Base-by-base conservation (phyloP, 2,329 filamentous ascomycete genomes). In the Microsporum canis region DNA sequence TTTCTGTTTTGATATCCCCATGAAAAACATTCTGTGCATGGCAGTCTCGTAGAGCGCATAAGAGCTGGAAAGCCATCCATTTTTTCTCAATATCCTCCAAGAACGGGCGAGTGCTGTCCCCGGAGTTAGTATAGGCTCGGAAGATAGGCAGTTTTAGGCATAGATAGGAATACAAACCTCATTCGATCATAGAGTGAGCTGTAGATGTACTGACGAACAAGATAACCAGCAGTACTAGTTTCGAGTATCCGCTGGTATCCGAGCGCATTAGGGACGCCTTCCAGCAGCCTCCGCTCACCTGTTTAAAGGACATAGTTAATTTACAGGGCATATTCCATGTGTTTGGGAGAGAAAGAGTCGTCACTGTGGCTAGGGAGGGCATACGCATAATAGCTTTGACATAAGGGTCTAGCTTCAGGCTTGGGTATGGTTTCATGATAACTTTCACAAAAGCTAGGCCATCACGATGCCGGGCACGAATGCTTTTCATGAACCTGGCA, bases 1-100 rank as follows among this genome's bases (percentile, higher is more conserved):
- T 99, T 74, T 99, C 92, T 1, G 92, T 94, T 79, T 99, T 99
- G 78, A 99, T 97, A 71, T 99, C 95, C 62, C 94, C 95, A 71
- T 99, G 94, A 72, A 91, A 97, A 58, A 99, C 81, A 68, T 95
- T 89, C 55, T 88, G 83, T 33, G 88, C 81, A 73, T 99, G 94
- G 68, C 90, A 96, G 74, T 99, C 95, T 61, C 91, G 86, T 62
- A 99, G 79, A 2, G 89, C 91, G 73, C 91, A 96, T 8, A 99
- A 82, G 2, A 99, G 82, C 76, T 99, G 94, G 69, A 96, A 99
- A 0, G 92, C 89, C 58, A 99, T 82, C 94, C 94, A 99, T 77
- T 95, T 96, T 81, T 96, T 97, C 75, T 99, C 94, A 66, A 99
- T 94, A 66, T 95, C 89, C 74, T 99, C 95, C 7, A 97, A 79